These are phyloP conservation scores for Ceratobasidium theobromae DNA, from an alignment of 1,284 basidiomycete genomes.

Conservation along the genomic window DNA sequence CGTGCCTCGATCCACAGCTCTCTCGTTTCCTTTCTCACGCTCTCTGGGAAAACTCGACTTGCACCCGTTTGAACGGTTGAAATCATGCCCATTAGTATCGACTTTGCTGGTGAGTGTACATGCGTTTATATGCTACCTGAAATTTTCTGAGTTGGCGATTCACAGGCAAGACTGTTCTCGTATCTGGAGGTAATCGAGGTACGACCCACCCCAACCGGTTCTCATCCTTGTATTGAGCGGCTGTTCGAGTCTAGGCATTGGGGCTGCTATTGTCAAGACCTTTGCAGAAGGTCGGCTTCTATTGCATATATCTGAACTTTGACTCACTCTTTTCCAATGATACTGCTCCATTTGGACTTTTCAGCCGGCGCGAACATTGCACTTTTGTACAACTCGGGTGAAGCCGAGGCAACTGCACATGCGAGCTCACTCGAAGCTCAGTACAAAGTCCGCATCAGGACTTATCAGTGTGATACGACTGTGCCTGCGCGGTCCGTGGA, in stretches of 20 bases:
- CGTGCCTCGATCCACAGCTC: neutral
- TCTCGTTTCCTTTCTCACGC: neutral
- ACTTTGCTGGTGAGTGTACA: conserved; percentile 11
- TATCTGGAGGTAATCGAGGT: conserved; percentile 41
- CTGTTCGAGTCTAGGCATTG: conserved; percentile 39
- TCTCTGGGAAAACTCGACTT: neutral
- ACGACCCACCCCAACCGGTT: neutral
- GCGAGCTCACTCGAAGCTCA: conserved; percentile 2
- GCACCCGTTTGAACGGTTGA: neutral
- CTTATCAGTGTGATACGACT: conserved; percentile 40
- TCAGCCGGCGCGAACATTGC: conserved; percentile 32
- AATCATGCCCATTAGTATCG: conserved; percentile 16
- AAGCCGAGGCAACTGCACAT: conserved; percentile 40
- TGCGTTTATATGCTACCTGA: neutral
- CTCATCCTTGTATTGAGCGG: neutral
- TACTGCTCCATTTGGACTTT: neutral
- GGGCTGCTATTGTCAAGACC: conserved; percentile 44
- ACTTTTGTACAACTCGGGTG: conserved; percentile 38
- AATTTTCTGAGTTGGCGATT: neutral
- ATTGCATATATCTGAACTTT: neutral
- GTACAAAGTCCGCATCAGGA: conserved; percentile 38
- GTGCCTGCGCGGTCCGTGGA: conserved; percentile 39
- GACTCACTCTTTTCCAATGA: neutral
- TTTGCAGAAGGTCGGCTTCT: conserved; percentile 38
- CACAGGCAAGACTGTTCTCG: conserved; percentile 39